These are phyloP conservation scores for Aspergillus novoparasiticus DNA, from an alignment of 2,329 filamentous ascomycete genomes.

Conservation along the genomic window DNA sequence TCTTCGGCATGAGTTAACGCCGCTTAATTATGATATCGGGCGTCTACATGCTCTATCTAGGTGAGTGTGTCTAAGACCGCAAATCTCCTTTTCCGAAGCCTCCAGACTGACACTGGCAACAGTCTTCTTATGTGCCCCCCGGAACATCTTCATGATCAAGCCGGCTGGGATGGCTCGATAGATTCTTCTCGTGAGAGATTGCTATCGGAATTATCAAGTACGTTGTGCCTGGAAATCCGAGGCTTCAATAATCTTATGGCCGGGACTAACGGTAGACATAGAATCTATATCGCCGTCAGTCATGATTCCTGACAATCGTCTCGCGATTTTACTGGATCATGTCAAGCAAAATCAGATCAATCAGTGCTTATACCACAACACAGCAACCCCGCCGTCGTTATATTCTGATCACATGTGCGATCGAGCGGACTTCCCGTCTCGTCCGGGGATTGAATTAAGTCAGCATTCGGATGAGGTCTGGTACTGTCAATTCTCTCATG, in stretches of 20 bases:
- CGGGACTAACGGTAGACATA: constrained; percentile 43
- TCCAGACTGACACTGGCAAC: constrained; percentile 6
- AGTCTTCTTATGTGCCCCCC: constrained; percentile 87
- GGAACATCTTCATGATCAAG: constrained; percentile 74
- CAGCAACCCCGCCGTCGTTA: constrained; percentile 73
- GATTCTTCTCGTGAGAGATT: constrained; percentile 74
- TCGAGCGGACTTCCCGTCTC: constrained; percentile 74
- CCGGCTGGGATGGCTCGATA: constrained; percentile 80
- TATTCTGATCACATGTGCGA: constrained; percentile 89
- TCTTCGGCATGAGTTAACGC: constrained; percentile 84
- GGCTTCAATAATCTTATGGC: neutral
- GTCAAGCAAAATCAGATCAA: constrained; percentile 83
- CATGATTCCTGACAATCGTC: constrained; percentile 91
- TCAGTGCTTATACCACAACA: constrained; percentile 87
- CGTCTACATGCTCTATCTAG: constrained; percentile 81
- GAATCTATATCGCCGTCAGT: constrained; percentile 91
- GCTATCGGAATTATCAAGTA: constrained; percentile 82
- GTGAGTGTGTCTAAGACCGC: constrained; percentile 40
- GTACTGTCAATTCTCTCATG: constrained; percentile 87
- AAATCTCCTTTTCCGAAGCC: neutral
- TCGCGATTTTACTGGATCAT: constrained; percentile 78
- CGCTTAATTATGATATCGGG: constrained; percentile 75
- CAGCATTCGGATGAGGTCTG: constrained; percentile 84
- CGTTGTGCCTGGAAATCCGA: constrained; percentile 31
- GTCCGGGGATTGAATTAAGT: constrained; percentile 69